Base-by-base conservation (phyloP, 768 basidiomycete genomes). In the Cystofilobasidium macerans region DNA sequence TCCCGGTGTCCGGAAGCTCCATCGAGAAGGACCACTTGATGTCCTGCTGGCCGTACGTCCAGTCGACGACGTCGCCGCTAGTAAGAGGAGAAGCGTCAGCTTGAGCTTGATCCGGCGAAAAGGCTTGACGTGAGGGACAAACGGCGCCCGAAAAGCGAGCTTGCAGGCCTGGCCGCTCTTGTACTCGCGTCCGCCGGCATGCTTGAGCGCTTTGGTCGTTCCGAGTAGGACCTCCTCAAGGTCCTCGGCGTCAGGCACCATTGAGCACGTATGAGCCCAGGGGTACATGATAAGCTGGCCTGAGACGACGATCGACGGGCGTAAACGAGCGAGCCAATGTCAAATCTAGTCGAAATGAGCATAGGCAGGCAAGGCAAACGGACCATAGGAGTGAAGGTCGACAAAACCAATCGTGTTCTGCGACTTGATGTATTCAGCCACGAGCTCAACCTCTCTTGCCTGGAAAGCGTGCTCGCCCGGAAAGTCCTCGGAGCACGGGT, bases 361-460 rank as follows among this genome's bases (percentile, higher is more conserved):
- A 24, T 30, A 2, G 42, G 20, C 22, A 47, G 18, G 9, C 26
- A 22, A 16, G 20, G 13, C 9, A 42, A 28, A 40, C 26, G 42
- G 22, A 18, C 88, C 88, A 71, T 88, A 92, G 70, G 84, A 86
- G 69, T 89, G 79, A 59, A 89, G 73, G 75, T 90, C 88, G 36
- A 89, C 65, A 74, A 88, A 90, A 1, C 80, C 84, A 24, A 81
- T 78, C 20, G 88, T 76, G 14, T 72, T 69, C 53, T 70, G 65
- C 13, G 68, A 54, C 18, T 62, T 77, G 62, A 88, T 77, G 73
- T 83, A 88, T 71, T 85, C 84, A 4, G 85, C 85, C 65, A 91
- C 81, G 67, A 83, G 86, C 75, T 83, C 84, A 22, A 85, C 84
- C 74, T 92, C 89, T 1, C 83, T 81, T 0, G 88, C 81, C 72